These are phyloP conservation scores for Sungouiozyma intestinalis DNA, from an alignment of 805 yeast species.

Conservation along the genomic window DNA sequence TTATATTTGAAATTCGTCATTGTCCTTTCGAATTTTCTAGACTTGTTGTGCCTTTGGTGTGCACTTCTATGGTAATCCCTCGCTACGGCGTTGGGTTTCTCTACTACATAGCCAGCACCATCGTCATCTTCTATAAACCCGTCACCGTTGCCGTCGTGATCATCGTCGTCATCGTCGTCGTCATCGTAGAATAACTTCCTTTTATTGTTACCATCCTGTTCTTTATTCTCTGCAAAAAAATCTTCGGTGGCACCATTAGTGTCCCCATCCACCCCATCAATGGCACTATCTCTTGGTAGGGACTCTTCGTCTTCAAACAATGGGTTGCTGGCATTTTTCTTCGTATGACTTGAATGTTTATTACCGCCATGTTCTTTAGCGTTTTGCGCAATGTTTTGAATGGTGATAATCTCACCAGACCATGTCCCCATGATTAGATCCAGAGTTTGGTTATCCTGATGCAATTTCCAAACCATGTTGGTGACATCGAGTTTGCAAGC, in stretches of 20 bases:
- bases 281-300: constrained; percentile 10
- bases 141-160: constrained; percentile 47
- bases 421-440: constrained; percentile 29
- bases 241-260: constrained; percentile 1
- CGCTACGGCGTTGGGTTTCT: constrained; percentile 2
- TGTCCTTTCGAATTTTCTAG: background rate
- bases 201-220: constrained; percentile 12
- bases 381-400: constrained; percentile 19
- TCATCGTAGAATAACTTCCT: constrained; percentile 26
- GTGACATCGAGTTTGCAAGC: constrained; percentile 21
- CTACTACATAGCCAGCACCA: constrained; percentile 36
- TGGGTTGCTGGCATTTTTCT: constrained; percentile 8
- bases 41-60: background rate
- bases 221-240: constrained; percentile 8
- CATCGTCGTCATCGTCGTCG: constrained; percentile 41
- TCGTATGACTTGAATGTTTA: background rate
- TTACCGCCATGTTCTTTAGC: background rate
- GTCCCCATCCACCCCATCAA: background rate
- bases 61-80: background rate
- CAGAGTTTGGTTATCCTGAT: constrained; percentile 11
- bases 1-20: constrained; percentile 19
- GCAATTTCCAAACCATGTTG: constrained; percentile 30
- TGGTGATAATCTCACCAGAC: constrained; percentile 32
- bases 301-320: constrained; percentile 29
- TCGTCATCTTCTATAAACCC: constrained; percentile 59